Conservation (phyloP, 305 asterid species). For the Ilex paraguariensis region DNA sequence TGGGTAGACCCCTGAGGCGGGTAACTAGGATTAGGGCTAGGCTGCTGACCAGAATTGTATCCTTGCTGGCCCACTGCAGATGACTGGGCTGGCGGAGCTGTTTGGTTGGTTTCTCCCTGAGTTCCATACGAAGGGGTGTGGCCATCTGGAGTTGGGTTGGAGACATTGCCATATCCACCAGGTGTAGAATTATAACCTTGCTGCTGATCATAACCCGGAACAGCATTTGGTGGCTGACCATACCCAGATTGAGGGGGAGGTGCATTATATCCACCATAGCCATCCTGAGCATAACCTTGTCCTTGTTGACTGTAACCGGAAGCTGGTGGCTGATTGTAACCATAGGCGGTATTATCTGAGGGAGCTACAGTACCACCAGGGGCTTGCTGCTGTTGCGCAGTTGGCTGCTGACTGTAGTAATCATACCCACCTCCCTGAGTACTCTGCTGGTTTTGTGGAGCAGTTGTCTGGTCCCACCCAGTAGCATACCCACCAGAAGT, state of each 20-base stretch:
- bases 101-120: slow-evolving; percentile 57
- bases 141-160: slow-evolving; percentile 47
- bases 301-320: slow-evolving; percentile 57
- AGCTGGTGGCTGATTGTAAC: slow-evolving; percentile 47
- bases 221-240: slow-evolving; percentile 42
- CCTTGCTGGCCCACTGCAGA: slow-evolving; percentile 38
- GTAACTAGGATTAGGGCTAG: slow-evolving; percentile 38
- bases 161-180: slow-evolving; percentile 36
- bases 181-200: slow-evolving; percentile 56
- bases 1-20: slow-evolving; percentile 43
- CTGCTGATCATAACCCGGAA: slow-evolving; percentile 68
- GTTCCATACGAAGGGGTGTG: slow-evolving; percentile 46
- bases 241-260: slow-evolving; percentile 43
- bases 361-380: slow-evolving; percentile 47
- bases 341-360: slow-evolving; percentile 43
- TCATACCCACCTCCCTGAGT: slow-evolving; percentile 74
- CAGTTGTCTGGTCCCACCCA: slow-evolving; percentile 82
- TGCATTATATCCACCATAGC: slow-evolving; percentile 52
- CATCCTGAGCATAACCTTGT: slow-evolving; percentile 67
- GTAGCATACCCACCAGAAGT: slow-evolving; percentile 62
- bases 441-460: slow-evolving; percentile 51
- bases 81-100: slow-evolving; percentile 48
- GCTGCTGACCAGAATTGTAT: slow-evolving; percentile 31
- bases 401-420: slow-evolving; percentile 75
- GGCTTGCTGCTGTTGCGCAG: slow-evolving; percentile 56